These are phyloP conservation scores for Entamoeba dispar DNA, from an alignment of 208 protist genomes.

Conservation along the genomic window DNA sequence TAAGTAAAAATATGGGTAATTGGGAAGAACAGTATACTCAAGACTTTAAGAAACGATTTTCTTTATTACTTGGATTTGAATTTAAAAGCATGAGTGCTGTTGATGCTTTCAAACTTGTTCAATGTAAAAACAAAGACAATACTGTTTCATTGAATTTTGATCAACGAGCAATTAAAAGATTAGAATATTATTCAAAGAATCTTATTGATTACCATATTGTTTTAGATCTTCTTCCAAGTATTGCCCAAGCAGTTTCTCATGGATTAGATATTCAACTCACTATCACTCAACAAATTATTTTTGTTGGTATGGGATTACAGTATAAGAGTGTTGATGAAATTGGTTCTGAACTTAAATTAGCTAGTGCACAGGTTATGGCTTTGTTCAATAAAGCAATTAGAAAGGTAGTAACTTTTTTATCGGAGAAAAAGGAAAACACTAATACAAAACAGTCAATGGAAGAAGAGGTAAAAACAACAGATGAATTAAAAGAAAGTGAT, in stretches of 20 bases:
- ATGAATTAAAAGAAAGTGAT: background rate
- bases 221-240: constrained; percentile 66
- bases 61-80: background rate
- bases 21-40: background rate
- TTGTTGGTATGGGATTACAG: constrained; percentile 70
- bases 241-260: constrained; percentile 59
- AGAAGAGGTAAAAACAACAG: background rate
- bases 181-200: constrained; percentile 52
- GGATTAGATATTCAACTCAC: background rate
- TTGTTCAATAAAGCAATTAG: constrained; percentile 5
- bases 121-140: background rate
- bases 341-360: background rate
- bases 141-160: background rate
- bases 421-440: background rate
- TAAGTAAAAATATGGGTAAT: background rate
- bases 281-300: constrained; percentile 57
- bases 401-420: background rate
- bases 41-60: background rate
- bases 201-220: constrained; percentile 79
- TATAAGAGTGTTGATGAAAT: constrained; percentile 40
- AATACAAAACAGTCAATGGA: background rate
- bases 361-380: background rate
- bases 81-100: background rate
- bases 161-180: background rate
- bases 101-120: background rate